A percentile compares a stretch with the other conserved stretches of the same genome.
Conservation (phyloP, 371 early-diverging fungal genomes). For the Syncephalastrum sp. region DNA sequence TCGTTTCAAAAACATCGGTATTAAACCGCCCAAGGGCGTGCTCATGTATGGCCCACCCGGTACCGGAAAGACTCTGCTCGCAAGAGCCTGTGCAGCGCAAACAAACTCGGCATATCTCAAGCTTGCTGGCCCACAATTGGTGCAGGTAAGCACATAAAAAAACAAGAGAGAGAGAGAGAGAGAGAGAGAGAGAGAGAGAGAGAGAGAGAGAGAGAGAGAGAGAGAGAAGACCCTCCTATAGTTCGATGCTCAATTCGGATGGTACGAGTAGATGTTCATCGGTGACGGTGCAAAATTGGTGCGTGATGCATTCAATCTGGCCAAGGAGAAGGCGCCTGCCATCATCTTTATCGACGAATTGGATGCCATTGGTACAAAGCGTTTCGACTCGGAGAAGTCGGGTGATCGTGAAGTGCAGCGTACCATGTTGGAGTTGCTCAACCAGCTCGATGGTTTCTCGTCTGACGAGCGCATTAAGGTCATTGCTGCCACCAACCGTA, state of each 20-base stretch:
- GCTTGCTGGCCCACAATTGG: conserved; percentile 98
- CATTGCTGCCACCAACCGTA: conserved; percentile 99
- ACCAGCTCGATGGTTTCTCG: conserved; percentile 99
- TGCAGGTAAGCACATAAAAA: conserved; percentile 71
- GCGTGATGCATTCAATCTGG: conserved; percentile 98
- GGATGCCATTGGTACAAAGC: conserved; percentile 99
- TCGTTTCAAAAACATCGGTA: conserved; percentile 90
- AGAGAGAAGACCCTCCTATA: too few relatives aligned
- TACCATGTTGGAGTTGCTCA: conserved; percentile 99
- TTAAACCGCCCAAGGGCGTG: conserved; percentile 95
- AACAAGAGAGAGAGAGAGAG: neutral
- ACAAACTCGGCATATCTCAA: conserved; percentile 95
- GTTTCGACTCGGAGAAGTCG: conserved; percentile 97
- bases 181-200: neutral
- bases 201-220: neutral
- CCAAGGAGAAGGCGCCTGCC: conserved; percentile 98
- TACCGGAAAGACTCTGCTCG: conserved; percentile 81
- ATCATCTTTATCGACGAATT: conserved; percentile 99
- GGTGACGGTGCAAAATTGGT: conserved; percentile 99
- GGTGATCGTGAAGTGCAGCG: conserved; percentile 99
- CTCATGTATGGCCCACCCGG: conserved; percentile 98
- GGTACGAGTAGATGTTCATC: conserved; percentile 88
- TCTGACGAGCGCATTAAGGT: conserved; percentile 98
- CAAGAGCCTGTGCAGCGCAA: conserved; percentile 58
- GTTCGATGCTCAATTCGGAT: neutral